Conservation (phyloP, 805 yeast genomes). For the Wickerhamomyces queroliae region DNA sequence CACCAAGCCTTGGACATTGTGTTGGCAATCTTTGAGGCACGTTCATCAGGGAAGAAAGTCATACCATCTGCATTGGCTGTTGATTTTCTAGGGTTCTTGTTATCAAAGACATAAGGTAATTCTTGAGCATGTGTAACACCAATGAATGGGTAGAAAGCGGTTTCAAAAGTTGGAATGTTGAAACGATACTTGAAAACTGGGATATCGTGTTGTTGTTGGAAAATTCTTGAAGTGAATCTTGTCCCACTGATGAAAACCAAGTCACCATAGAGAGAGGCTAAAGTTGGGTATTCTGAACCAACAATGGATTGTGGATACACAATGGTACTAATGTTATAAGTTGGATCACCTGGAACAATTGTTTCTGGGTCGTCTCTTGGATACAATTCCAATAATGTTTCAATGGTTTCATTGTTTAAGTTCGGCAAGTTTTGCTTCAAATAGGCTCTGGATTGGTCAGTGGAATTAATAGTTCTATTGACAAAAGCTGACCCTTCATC, state of each 20-base stretch:
- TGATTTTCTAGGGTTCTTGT: neutral
- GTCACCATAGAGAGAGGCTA: conserved; percentile 9
- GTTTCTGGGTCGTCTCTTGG: conserved; percentile 1
- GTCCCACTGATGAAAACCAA: conserved; percentile 9
- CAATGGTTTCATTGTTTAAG: conserved; percentile 7
- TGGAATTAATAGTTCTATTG: neutral
- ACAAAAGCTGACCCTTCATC: conserved; percentile 15
- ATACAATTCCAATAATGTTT: neutral
- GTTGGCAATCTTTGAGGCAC: neutral
- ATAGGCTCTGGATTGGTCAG: neutral
- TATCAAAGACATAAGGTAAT: conserved; percentile 6
- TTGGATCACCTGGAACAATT: conserved; percentile 8
- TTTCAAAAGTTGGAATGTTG: conserved; percentile 4
- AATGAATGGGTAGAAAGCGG: neutral
- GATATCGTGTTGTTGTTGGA: conserved; percentile 1
- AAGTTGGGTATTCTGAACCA: neutral
- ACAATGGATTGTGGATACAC: conserved; percentile 1
- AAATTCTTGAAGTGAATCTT: conserved; percentile 5
- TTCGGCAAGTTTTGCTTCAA: neutral
- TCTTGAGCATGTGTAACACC: conserved; percentile 6
- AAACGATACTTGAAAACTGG: conserved; percentile 7
- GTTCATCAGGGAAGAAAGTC: neutral
- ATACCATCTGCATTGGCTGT: neutral
- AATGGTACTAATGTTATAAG: conserved; percentile 4
- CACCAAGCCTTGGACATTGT: neutral